Conservation (phyloP, 495 filamentous ascomycete genomes). For the Penicillium fimorum region DNA sequence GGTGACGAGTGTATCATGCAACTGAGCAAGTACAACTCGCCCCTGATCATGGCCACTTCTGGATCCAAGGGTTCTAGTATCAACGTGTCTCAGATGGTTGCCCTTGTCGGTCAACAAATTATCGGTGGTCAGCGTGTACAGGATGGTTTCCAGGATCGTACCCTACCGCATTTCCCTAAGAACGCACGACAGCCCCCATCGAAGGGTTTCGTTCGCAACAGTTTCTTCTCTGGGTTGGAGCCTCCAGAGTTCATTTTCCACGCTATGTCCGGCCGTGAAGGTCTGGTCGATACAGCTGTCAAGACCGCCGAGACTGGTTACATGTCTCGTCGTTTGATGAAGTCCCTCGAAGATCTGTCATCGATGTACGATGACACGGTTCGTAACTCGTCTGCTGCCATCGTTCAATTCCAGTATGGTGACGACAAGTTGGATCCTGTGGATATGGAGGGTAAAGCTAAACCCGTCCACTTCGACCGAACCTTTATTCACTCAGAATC, state of each 20-base stretch:
- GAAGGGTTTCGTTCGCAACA: slow-evolving; percentile 96
- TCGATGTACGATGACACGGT: slow-evolving; percentile 93
- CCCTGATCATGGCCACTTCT: slow-evolving; percentile 94
- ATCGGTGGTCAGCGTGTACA: slow-evolving; percentile 90
- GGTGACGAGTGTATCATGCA: slow-evolving; percentile 89
- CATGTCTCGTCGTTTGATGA: slow-evolving; percentile 98
- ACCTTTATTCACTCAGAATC: slow-evolving; percentile 83
- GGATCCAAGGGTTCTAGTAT: slow-evolving; percentile 95
- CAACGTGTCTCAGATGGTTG: slow-evolving; percentile 99
- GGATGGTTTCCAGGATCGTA: slow-evolving; percentile 95
- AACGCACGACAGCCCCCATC: slow-evolving; percentile 84
- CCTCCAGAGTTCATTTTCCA: slow-evolving; percentile 97
- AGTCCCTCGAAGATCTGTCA: slow-evolving; percentile 91
- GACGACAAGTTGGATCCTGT: slow-evolving; percentile 93
- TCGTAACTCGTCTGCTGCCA: slow-evolving; percentile 74
- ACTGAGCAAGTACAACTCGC: slow-evolving; percentile 87
- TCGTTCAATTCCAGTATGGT: slow-evolving; percentile 97
- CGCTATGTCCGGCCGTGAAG: slow-evolving; percentile 97
- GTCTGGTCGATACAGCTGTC: slow-evolving; percentile 98
- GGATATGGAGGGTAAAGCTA: slow-evolving; percentile 94
- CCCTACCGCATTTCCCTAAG: slow-evolving; percentile 92
- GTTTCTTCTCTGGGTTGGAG: slow-evolving; percentile 89
- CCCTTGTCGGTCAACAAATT: slow-evolving; percentile 95
- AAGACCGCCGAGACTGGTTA: slow-evolving; percentile 99
- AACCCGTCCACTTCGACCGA: slow-evolving; percentile 88